Conservation (phyloP, 768 basidiomycete species). For the Chiua virens region DNA sequence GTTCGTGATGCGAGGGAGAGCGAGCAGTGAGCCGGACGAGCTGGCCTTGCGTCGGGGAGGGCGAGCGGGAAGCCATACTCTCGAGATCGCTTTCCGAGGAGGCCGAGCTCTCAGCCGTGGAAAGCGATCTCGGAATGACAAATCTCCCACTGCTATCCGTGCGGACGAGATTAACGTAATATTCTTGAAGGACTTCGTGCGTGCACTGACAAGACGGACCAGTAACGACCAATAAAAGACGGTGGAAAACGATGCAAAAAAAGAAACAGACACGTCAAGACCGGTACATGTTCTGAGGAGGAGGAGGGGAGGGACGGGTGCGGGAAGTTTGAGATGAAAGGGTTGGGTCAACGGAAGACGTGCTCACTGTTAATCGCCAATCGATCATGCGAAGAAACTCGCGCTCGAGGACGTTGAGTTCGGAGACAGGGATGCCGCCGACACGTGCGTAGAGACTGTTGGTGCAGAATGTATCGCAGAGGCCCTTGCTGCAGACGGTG, state of each 20-base stretch:
- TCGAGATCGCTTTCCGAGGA: conserved; percentile 57
- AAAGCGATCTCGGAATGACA: conserved; percentile 45
- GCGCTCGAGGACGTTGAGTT: conserved; percentile 92
- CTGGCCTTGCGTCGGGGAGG: conserved; percentile 41
- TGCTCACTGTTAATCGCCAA: conserved; percentile 90
- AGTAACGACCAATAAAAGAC: conserved; percentile 1
- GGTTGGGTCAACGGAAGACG: conserved; percentile 26
- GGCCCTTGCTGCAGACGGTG: conserved; percentile 89
- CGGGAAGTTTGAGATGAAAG: conserved; percentile 1
- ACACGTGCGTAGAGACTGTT: conserved; percentile 95
- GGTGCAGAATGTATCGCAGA: conserved; percentile 94
- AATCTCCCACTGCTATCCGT: conserved; percentile 70
- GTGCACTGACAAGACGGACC: conserved; percentile 61
- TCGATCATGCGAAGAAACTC: conserved; percentile 91
- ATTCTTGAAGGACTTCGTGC: conserved; percentile 86
- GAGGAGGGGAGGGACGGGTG: conserved; percentile 8
- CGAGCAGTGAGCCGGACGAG: conserved; percentile 25
- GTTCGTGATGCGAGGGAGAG: conserved; percentile 29
- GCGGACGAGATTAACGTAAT: conserved; percentile 90
- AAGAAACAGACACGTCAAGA: conserved; percentile 21
- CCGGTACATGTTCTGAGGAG: conserved; percentile 9
- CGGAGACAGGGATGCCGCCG: conserved; percentile 87
- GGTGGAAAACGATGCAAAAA: conserved; percentile 2
- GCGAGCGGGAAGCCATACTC: conserved; percentile 48
- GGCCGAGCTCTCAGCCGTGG: conserved; percentile 41